phyloP scores from a whole-genome alignment of 208 protist genomes.

The Vickermania ingenoplastis region DNA sequence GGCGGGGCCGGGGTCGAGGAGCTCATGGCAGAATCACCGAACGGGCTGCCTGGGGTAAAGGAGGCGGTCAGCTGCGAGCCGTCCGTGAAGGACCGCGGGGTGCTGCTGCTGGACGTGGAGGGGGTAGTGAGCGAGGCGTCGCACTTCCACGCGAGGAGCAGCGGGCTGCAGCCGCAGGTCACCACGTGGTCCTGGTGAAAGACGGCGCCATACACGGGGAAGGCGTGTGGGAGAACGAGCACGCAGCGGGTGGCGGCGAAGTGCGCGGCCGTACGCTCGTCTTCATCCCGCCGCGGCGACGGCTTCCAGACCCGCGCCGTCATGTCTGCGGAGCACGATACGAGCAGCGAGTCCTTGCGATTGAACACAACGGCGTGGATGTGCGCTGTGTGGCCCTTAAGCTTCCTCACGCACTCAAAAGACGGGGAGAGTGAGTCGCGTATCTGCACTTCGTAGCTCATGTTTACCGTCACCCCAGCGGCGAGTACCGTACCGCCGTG shows the following conservation, averaged over 20 bases:
- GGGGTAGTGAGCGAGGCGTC: conserved; percentile 1
- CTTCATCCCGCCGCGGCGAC: neutral
- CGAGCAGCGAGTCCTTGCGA: conserved; percentile 32
- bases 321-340: conserved; percentile 67
- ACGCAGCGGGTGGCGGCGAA: conserved; percentile 12
- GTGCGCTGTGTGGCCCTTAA: conserved; percentile 50
- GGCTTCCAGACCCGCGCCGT: conserved; percentile 54
- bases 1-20: too few species aligned
- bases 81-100: neutral
- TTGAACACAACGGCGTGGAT: conserved; percentile 53
- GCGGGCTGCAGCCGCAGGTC: conserved; percentile 54
- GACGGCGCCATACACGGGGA: conserved; percentile 52
- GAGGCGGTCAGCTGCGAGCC: conserved; percentile 17
- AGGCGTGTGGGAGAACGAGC: conserved; percentile 49
- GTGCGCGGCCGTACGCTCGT: conserved; percentile 9
- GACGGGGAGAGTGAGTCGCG: conserved; percentile 26
- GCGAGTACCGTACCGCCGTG: conserved; percentile 29
- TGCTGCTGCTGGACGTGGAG: neutral
- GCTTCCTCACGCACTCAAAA: conserved; percentile 20
- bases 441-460: conserved; percentile 58
- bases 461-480: conserved; percentile 42
- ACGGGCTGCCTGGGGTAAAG: conserved; percentile 12
- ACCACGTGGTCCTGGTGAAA: conserved; percentile 72
- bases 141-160: conserved; percentile 53
- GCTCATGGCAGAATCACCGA: too few species aligned